Base-by-base conservation (phyloP, 805 yeast species). In the Candida silvicultrix region DNA sequence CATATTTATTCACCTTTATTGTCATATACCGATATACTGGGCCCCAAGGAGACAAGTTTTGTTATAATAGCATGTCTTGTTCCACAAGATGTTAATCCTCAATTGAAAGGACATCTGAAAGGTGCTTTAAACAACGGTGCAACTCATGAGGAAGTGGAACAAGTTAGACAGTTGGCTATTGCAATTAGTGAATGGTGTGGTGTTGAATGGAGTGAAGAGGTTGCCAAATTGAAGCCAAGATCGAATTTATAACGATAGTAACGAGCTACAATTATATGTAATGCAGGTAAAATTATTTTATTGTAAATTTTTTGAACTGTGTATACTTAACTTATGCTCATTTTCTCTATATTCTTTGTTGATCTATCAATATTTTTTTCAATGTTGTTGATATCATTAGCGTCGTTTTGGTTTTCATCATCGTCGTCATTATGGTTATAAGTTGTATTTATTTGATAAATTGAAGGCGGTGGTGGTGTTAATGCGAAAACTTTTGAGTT, bases 81-180 rank as follows among this genome's bases (percentile, higher is more conserved):
- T 11, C 97, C 97, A 1, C 96, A 88, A 60, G 95, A 90, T 63
- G 97, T 90, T 11, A 88, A 86, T 54, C 96, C 96, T 0, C 97
- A 90, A 57, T 71, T 90, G 53, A 86, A 88, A 64, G 97, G 97
- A 0, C 97, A 90, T 60, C 71, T 90, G 49, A 78, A 75, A 61
- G 97, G 97, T 0, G 97, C 96, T 0, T 50, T 81, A 42, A 89
- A 88, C 57, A 76, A 80, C 25, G 96, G 96, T 0, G 84, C 86
- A 9, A 70, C 85, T 10, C 57, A 62, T 25, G 85, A 81, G 43
- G 85, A 84, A 48, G 69, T 89, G 28, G 69, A 71, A 43, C 79
- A 78, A 2, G 75, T 80, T 11, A 71, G 95, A 43, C 68, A 67
- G 14, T 57, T 89, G 66, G 81, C 85, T 4, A 74, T 87, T 42